Percentiles rank a stretch among this genome's conserved stretches.
Evolutionary conservation across 2,329 filamentous ascomycete genomes (phyloP).

Genomic region (Ceratocystis destructans): DNA sequence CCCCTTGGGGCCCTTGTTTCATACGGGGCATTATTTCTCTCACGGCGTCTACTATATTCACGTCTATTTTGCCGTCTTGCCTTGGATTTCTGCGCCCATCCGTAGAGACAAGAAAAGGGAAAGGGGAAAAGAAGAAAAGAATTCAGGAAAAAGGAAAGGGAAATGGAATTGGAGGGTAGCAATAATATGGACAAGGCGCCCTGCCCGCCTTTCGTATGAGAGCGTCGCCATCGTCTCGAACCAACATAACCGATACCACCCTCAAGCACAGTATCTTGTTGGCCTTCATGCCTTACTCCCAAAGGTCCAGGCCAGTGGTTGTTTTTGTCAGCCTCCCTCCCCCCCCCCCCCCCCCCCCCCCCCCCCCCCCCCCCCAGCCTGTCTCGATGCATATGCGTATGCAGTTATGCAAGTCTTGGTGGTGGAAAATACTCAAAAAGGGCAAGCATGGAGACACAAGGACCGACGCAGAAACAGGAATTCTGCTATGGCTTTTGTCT

Average conservation of each 20-base stretch:
- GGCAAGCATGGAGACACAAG: neutral
- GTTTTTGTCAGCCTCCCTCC: neutral
- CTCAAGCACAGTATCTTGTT: neutral
- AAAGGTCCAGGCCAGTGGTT: neutral
- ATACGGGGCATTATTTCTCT: too few relatives aligned
- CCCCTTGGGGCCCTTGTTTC: too few relatives aligned
- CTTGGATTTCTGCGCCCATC: too few relatives aligned
- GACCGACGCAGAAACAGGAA: neutral
- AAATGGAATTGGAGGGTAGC: neutral
- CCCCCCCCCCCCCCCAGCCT: neutral
- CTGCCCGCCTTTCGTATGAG: neutral
- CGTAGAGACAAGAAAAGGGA: too few relatives aligned
- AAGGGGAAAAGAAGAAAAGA: too few relatives aligned
- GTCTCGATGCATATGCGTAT: neutral
- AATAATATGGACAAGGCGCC: neutral
- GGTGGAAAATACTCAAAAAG: neutral
- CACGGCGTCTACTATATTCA: too few relatives aligned
- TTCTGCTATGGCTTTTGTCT: too few relatives aligned
- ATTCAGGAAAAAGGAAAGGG: too few relatives aligned
- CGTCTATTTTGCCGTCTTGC: too few relatives aligned
- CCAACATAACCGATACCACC: neutral
- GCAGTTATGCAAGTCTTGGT: neutral
- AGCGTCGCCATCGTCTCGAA: neutral
- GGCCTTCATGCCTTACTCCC: neutral
- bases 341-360: neutral